These are phyloP conservation scores for Arbutus unedo DNA, from an alignment of 148 eudicot species.

Conservation along the genomic window DNA sequence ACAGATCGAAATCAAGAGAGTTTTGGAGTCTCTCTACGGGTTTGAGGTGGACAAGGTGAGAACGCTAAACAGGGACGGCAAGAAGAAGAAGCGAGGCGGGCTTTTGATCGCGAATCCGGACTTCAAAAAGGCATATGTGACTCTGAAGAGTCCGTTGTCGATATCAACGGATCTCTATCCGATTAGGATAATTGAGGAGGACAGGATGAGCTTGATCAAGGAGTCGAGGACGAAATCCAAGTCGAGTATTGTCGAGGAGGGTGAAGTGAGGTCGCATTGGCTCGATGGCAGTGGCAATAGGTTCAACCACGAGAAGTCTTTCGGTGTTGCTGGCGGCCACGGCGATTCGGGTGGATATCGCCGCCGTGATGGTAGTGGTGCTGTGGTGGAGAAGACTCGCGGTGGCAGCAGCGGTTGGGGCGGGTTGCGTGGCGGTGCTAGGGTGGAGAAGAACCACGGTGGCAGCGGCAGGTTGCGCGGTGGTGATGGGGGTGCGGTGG, in stretches of 20 bases:
- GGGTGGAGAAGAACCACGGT: conserved; percentile 15
- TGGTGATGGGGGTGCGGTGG: background rate
- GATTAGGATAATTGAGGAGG: conserved; percentile 59
- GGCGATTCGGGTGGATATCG: background rate
- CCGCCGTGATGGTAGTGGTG: too few species aligned
- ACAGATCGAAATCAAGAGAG: conserved; percentile 86
- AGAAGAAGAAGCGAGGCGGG: conserved; percentile 85
- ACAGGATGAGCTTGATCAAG: conserved; percentile 48
- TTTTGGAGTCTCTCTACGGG: conserved; percentile 82
- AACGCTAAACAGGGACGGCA: conserved; percentile 92
- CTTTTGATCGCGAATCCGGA: conserved; percentile 76
- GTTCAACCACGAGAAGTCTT: conserved; percentile 16
- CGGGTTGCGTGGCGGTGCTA: conserved; percentile 17
- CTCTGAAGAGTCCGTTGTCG: conserved; percentile 59
- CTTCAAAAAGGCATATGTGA: conserved; percentile 83
- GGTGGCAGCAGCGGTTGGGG: conserved; percentile 14
- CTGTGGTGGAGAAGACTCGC: too few species aligned
- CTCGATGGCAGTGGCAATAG: conserved; percentile 43
- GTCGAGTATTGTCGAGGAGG: conserved; percentile 64
- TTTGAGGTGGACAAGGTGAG: conserved; percentile 79
- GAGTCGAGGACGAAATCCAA: conserved; percentile 51
- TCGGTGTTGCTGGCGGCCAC: conserved; percentile 9
- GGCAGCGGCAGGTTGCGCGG: background rate
- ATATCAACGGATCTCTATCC: conserved; percentile 80
- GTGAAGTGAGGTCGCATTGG: conserved; percentile 72